phyloP scores from a whole-genome alignment of 1,284 basidiomycete species.

The Trichosporon asahii region DNA sequence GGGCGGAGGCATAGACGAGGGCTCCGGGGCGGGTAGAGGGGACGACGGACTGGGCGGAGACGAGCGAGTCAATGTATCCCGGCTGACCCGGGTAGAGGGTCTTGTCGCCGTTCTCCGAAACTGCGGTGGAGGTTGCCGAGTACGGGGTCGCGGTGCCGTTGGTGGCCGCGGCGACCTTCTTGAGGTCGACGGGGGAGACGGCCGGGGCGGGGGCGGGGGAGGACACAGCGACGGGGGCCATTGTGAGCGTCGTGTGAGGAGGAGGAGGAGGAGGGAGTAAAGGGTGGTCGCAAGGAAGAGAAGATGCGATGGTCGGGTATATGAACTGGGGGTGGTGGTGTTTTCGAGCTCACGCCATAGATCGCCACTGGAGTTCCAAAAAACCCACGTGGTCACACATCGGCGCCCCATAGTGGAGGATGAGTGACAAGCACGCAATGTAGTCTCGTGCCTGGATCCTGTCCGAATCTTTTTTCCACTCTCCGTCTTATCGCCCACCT shows the following conservation, averaged over 20 bases:
- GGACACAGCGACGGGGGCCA: slow-evolving; percentile 21
- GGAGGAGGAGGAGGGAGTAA: not conserved
- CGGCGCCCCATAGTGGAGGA: not conserved
- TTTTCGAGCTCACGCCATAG: slow-evolving; percentile 1
- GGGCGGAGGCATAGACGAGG: slow-evolving; percentile 42
- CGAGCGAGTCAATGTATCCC: slow-evolving; percentile 36
- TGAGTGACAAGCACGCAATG: not conserved
- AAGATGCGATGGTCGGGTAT: not conserved
- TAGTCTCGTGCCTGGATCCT: not conserved
- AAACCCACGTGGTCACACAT: not conserved
- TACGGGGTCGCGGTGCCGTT: slow-evolving; percentile 41
- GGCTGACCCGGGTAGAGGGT: slow-evolving; percentile 30
- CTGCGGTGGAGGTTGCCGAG: slow-evolving; percentile 34
- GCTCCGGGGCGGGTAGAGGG: slow-evolving; percentile 40
- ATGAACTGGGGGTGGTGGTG: not conserved
- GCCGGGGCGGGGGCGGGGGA: not conserved
- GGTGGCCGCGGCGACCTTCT: slow-evolving; percentile 25
- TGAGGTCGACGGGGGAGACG: slow-evolving; percentile 11
- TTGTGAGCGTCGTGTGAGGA: slow-evolving; percentile 5
- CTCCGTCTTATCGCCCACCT: not conserved
- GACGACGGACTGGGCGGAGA: slow-evolving; percentile 35
- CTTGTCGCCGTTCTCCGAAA: slow-evolving; percentile 27
- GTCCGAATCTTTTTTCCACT: not conserved
- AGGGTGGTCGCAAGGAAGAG: not conserved
- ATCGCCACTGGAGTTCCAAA: not conserved